Evolutionary conservation across 768 basidiomycete species (phyloP).

Genomic region (Leccinellum luteum): DNA sequence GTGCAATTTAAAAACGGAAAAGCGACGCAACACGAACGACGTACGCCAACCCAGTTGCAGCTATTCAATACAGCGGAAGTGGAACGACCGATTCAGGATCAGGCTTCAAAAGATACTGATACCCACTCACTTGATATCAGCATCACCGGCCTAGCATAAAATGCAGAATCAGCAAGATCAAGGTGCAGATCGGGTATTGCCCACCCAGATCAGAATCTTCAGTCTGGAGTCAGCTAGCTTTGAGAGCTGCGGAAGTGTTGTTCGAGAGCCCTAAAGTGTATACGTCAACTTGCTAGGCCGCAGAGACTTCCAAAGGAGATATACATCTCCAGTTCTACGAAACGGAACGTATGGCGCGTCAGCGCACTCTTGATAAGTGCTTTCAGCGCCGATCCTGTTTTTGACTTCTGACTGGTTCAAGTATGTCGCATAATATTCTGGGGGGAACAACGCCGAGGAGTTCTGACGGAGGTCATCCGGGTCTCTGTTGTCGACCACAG

Average conservation of each 20-base stretch:
- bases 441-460: too few species aligned
- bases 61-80: neutral
- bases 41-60: neutral
- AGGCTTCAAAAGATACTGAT: neutral
- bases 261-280: conserved; percentile 31
- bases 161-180: neutral
- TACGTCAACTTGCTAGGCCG: neutral
- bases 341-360: too few species aligned
- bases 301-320: too few species aligned
- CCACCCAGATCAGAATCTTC: too few species aligned
- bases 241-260: conserved; percentile 36
- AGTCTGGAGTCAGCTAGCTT: conserved; percentile 10
- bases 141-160: conserved; percentile 22
- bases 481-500: too few species aligned
- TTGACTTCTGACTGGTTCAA: too few species aligned
- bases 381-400: too few species aligned
- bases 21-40: neutral
- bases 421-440: too few species aligned
- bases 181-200: too few species aligned
- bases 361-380: too few species aligned
- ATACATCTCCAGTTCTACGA: too few species aligned
- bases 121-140: conserved; percentile 24
- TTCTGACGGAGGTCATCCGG: too few species aligned
- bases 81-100: conserved; percentile 1
- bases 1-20: neutral